phyloP scores from a whole-genome alignment of 179 eudicot genomes.

The Dionaea muscipula region DNA sequence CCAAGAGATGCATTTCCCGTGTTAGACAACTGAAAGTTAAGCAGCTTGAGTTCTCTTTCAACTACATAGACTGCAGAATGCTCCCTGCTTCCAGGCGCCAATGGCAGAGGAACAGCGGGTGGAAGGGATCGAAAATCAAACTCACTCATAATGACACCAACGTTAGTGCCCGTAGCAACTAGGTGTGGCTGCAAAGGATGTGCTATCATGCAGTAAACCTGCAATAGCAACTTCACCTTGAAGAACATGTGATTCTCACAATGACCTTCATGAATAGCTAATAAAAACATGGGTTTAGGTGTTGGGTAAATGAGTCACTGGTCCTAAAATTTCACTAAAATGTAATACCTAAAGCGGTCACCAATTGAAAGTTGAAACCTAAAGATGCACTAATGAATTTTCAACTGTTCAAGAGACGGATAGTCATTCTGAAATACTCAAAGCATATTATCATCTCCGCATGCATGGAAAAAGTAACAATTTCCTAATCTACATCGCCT shows the following conservation, averaged over 20 bases:
- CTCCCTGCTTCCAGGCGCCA: slow-evolving; percentile 73
- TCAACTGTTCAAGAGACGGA: no score
- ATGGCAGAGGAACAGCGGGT: slow-evolving; percentile 68
- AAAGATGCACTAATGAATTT: no score
- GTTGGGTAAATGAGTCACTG: no score
- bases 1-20: slow-evolving; percentile 77
- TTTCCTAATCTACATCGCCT: no score
- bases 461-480: no score
- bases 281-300: no score
- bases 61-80: slow-evolving; percentile 79
- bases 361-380: no score
- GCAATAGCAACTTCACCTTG: slow-evolving; percentile 14
- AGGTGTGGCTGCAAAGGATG: slow-evolving; percentile 97
- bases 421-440: no score
- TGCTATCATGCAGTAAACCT: slow-evolving; percentile 96
- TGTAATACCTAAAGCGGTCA: no score
- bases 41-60: slow-evolving; percentile 78
- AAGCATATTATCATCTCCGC: no score
- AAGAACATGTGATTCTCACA: neutral
- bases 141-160: slow-evolving; percentile 77
- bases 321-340: no score
- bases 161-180: slow-evolving; percentile 92
- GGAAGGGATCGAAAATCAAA: slow-evolving; percentile 92
- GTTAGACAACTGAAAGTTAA: slow-evolving; percentile 72
- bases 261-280: no score